Base-by-base conservation (phyloP, 768 basidiomycete species). In the Suillus variegatus region DNA sequence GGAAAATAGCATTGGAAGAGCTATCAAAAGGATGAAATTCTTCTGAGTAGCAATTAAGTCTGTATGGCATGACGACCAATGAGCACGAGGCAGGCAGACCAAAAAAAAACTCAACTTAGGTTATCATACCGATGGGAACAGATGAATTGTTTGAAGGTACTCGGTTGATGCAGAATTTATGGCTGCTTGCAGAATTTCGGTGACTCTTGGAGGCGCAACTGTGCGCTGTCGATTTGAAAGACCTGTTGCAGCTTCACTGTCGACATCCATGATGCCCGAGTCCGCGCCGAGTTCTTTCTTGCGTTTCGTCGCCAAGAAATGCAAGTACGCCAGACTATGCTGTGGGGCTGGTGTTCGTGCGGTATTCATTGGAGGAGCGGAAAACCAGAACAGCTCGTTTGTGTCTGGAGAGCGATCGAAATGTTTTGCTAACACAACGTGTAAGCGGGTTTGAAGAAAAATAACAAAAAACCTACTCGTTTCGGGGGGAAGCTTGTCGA, bases 331-430 rank as follows among this genome's bases (percentile, higher is more conserved):
- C 13, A 94, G 72, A 70, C 90, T 92, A 71, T 93, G 85, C 61
- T 77, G 80, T 22, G 85, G 79, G 4, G 71, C 65, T 1, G 80
- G 78, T 20, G 82, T 71, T n/a, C 82, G 82, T 22, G 88, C 84
- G 5, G 87, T 73, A 70, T 93, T 84, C 64, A 94, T 73, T 0
- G 95, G 94, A 4, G 95, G 90, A 1, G 89, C 91, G 1, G 91
- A 84, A 75, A 97, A 98, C 96, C 96, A 97, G 56, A 97, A 78
- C 9, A 96, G 82, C 72, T 95, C 89, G 70, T 90, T 89, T 35
- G 92, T 90, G 51, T 87, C 85, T 0, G 93, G 88, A 69, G 95
- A 93, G 12, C 91, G 84, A 68, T 96, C 93, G 75, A 97, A 96
- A 54, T 92, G 82, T 66, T 83, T 84, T 18, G 87, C 94, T 95